A percentile compares a stretch with the other conserved stretches of the same genome.
Conservation (phyloP, 2,329 filamentous ascomycete genomes). For the Colletotrichum sidae region DNA sequence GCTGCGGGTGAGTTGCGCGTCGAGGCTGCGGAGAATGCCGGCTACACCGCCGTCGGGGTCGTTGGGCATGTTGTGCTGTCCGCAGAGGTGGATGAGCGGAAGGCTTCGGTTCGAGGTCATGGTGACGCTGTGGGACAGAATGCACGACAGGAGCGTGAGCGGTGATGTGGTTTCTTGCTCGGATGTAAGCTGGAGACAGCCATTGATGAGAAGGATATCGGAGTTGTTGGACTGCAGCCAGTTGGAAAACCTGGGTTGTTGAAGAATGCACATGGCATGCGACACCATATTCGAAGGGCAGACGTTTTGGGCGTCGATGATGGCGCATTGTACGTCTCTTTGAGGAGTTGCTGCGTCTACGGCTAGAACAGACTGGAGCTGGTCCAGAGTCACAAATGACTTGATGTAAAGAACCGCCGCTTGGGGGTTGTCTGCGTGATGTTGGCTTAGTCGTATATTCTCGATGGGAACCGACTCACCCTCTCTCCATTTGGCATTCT, state of each 20-base stretch:
- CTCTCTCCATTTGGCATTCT: background rate
- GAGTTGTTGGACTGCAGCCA: conserved; percentile 10
- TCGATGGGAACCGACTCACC: background rate
- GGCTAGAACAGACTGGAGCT: background rate
- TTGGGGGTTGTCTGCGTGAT: conserved; percentile 8
- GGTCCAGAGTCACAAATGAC: background rate
- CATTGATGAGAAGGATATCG: conserved; percentile 5
- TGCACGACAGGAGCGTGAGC: conserved; percentile 11
- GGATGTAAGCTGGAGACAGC: conserved; percentile 8
- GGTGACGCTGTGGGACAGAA: background rate
- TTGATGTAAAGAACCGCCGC: background rate
- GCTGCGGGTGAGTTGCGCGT: conserved; percentile 2
- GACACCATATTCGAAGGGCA: conserved; percentile 1
- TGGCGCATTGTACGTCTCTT: conserved; percentile 1
- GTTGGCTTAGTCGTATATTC: background rate
- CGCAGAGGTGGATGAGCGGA: conserved; percentile 17
- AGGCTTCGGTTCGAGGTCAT: background rate
- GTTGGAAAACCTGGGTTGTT: background rate
- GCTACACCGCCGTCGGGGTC: background rate
- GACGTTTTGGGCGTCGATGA: conserved; percentile 22
- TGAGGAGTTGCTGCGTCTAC: background rate
- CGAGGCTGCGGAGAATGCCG: conserved; percentile 8
- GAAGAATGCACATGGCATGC: background rate
- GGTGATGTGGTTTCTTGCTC: conserved; percentile 19
- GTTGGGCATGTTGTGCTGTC: conserved; percentile 2